Percentiles rank a stretch among this genome's conserved stretches.
Evolutionary conservation across 306 rosid species (phyloP).

Genomic region (Cajanus cajan): DNA sequence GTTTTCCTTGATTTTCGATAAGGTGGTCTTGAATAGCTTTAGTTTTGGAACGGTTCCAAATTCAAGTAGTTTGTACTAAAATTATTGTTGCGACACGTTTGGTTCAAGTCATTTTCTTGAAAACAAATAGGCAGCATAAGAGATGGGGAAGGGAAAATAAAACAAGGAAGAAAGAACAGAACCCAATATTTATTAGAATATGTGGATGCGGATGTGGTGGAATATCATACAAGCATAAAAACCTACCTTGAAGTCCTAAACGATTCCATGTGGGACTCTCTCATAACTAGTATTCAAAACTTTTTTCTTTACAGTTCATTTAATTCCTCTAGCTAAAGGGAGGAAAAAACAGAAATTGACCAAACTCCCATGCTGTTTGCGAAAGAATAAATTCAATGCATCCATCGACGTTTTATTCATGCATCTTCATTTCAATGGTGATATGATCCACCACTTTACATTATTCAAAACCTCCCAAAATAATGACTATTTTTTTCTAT

Average conservation of each 20-base stretch:
- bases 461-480: not conserved
- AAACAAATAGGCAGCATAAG: not conserved
- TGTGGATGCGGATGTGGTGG: constrained; percentile 26
- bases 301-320: constrained; percentile 36
- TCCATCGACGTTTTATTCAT: constrained; percentile 14
- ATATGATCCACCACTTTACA: constrained; percentile 12
- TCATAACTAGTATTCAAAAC: not conserved
- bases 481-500: not conserved
- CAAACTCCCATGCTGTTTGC: constrained; percentile 21
- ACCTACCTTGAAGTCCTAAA: constrained; percentile 36
- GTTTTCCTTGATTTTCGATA: constrained; percentile 16
- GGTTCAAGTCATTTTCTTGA: constrained; percentile 50
- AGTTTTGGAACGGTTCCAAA: constrained; percentile 36
- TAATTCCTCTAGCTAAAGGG: constrained; percentile 26
- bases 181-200: constrained; percentile 1
- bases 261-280: constrained; percentile 26
- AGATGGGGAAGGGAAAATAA: not conserved
- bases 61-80: constrained; percentile 2
- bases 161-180: not conserved
- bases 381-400: constrained; percentile 21
- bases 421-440: constrained; percentile 24
- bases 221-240: constrained; percentile 34
- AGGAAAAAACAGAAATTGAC: constrained; percentile 25
- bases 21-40: not conserved
- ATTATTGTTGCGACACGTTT: constrained; percentile 35